Evolutionary conservation across 2,329 filamentous ascomycete species (phyloP).

Genomic region (Fusarium siculi): DNA sequence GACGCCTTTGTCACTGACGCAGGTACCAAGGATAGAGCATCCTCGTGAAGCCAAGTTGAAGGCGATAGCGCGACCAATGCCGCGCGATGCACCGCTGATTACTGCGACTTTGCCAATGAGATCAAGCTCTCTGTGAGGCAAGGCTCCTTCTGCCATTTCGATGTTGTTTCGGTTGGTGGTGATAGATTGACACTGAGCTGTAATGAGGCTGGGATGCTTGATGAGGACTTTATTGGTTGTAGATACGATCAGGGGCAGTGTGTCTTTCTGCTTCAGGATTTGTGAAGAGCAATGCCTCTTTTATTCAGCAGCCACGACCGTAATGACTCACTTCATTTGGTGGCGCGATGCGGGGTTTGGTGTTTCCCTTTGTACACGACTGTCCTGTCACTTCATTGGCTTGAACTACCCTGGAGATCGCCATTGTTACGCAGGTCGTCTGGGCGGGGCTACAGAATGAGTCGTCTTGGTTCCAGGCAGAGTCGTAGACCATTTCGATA

Average conservation of each 20-base stretch:
- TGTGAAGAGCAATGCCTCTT: rapidly evolving
- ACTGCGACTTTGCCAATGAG: conserved; percentile 32
- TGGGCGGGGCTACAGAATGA: not conserved
- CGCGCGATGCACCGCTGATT: conserved; percentile 36
- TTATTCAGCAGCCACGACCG: not conserved
- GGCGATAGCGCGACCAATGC: conserved; percentile 45
- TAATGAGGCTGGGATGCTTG: not conserved
- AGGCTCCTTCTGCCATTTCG: not conserved
- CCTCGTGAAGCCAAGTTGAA: conserved; percentile 45
- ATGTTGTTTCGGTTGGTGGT: rapidly evolving
- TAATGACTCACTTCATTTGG: not conserved
- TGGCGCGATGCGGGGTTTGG: conserved; percentile 1
- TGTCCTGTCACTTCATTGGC: not conserved
- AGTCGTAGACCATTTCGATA: rapidly evolving
- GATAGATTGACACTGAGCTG: rapidly evolving
- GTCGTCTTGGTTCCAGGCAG: not conserved
- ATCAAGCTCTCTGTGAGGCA: conserved; percentile 15
- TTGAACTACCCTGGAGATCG: not conserved
- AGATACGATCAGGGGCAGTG: rapidly evolving
- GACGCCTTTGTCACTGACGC: conserved; percentile 36
- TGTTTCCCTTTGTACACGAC: not conserved
- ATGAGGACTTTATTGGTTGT: rapidly evolving
- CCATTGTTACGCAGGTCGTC: not conserved
- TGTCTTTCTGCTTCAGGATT: rapidly evolving
- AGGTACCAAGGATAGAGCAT: conserved; percentile 48